Evolutionary conservation across 805 yeast species (phyloP).

Genomic region (Danielia oregonensis): DNA sequence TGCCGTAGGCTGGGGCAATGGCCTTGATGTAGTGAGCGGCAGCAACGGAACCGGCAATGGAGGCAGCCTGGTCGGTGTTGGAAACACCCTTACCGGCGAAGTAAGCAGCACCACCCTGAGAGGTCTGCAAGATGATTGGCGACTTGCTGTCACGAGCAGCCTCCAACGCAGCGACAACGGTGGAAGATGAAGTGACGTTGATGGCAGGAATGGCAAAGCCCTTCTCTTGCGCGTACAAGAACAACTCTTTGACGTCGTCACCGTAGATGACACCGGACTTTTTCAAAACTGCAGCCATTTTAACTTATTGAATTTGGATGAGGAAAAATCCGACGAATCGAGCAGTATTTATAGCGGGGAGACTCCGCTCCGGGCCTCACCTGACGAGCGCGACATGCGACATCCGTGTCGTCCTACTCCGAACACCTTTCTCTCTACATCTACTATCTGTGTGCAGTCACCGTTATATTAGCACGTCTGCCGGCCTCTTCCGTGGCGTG

Average conservation of each 20-base stretch:
- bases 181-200: slow-evolving; percentile 96
- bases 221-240: slow-evolving; percentile 88
- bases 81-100: slow-evolving; percentile 99
- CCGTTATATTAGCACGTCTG: too few relatives aligned
- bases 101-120: slow-evolving; percentile 99
- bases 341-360: slow-evolving; percentile 7
- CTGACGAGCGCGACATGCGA: slow-evolving; percentile 5
- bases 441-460: too few relatives aligned
- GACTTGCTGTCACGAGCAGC: slow-evolving; percentile 54
- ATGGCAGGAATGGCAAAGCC: slow-evolving; percentile 98
- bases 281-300: slow-evolving; percentile 40
- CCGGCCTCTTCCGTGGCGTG: too few relatives aligned
- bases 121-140: slow-evolving; percentile 94
- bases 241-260: slow-evolving; percentile 85
- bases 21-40: slow-evolving; percentile 98
- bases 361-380: slow-evolving; percentile 21
- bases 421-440: too few relatives aligned
- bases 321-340: not conserved
- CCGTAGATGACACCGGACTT: slow-evolving; percentile 99
- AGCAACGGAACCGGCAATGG: slow-evolving; percentile 92
- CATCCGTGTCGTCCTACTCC: too few relatives aligned
- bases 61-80: slow-evolving; percentile 90
- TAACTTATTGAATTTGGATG: slow-evolving; percentile 1
- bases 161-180: slow-evolving; percentile 59
- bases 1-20: slow-evolving; percentile 92